These are phyloP conservation scores for Proliferodiscus dingleyae DNA, from an alignment of 2,329 filamentous ascomycete species.

Conservation along the genomic window DNA sequence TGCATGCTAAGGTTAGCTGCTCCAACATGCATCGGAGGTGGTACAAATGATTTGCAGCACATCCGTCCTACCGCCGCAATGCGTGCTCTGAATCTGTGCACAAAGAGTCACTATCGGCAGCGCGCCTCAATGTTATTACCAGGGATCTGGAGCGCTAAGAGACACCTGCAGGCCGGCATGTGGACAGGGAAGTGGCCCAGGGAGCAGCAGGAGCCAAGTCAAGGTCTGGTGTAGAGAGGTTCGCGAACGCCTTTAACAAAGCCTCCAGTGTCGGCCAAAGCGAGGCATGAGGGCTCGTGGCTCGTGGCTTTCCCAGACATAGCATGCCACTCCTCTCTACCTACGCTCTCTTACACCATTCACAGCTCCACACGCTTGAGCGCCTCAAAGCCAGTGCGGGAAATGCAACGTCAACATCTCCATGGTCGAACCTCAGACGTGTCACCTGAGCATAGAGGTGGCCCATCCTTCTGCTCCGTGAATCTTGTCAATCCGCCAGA, in stretches of 20 bases:
- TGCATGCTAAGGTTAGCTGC: background rate
- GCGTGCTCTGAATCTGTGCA: conserved; percentile 3
- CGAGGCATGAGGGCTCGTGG: background rate
- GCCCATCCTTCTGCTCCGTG: background rate
- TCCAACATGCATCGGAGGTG: background rate
- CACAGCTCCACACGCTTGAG: background rate
- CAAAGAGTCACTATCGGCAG: conserved; percentile 10
- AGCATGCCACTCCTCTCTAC: too few species aligned
- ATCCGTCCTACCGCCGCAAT: conserved; percentile 2
- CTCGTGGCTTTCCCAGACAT: too few species aligned
- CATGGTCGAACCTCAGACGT: conserved; percentile 1
- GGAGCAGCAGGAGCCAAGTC: background rate
- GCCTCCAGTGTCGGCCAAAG: background rate
- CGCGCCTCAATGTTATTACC: conserved; percentile 9
- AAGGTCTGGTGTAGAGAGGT: background rate
- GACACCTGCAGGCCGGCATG: conserved; percentile 9
- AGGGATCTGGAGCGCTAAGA: conserved; percentile 9
- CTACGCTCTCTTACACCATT: background rate
- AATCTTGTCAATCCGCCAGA: background rate
- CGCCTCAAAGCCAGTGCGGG: background rate
- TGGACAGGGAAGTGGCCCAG: background rate
- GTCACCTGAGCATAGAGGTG: background rate
- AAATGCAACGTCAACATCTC: background rate
- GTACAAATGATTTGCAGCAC: conserved; percentile 16
- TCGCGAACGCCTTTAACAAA: background rate